A percentile compares a stretch with the other conserved stretches of the same genome.
Conservation (phyloP, 73 alveolate genomes). For the Urostyla sp. region DNA sequence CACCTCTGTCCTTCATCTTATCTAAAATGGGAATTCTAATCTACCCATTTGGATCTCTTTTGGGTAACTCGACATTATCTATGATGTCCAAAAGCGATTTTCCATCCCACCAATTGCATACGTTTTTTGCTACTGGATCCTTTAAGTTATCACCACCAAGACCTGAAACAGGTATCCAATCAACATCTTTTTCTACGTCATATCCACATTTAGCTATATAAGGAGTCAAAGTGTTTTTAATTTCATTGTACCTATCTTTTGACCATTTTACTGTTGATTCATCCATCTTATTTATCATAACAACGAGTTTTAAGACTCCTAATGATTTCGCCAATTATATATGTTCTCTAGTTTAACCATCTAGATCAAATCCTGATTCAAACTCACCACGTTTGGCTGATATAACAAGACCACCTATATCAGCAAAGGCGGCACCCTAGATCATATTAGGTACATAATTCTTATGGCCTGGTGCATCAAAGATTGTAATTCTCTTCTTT, state of each 20-base stretch:
- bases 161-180: conserved; percentile 97
- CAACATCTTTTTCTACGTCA: conserved; percentile 83
- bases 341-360: conserved; percentile 99
- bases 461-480: conserved; percentile 99
- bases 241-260: conserved; percentile 93
- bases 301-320: conserved; percentile 94
- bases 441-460: conserved; percentile 99
- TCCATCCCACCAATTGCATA: conserved; percentile 97
- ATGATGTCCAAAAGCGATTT: conserved; percentile 94
- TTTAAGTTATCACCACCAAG: conserved; percentile 95
- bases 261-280: conserved; percentile 97
- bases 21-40: conserved; percentile 93
- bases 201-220: conserved; percentile 85
- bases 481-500: conserved; percentile 77
- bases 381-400: conserved; percentile 99
- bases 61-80: conserved; percentile 91
- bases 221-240: conserved; percentile 75
- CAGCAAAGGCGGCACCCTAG: conserved; percentile 99
- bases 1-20: conserved; percentile 93
- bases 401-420: conserved; percentile 92
- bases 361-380: conserved; percentile 99
- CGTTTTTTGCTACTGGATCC: conserved; percentile 72
- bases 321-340: conserved; percentile 96
- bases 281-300: conserved; percentile 99
- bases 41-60: conserved; percentile 96